Evolutionary conservation across 306 rosid species (phyloP), one percentile per base, ranked within the genome.

Genomic region (Adenanthera pavonina): DNA sequence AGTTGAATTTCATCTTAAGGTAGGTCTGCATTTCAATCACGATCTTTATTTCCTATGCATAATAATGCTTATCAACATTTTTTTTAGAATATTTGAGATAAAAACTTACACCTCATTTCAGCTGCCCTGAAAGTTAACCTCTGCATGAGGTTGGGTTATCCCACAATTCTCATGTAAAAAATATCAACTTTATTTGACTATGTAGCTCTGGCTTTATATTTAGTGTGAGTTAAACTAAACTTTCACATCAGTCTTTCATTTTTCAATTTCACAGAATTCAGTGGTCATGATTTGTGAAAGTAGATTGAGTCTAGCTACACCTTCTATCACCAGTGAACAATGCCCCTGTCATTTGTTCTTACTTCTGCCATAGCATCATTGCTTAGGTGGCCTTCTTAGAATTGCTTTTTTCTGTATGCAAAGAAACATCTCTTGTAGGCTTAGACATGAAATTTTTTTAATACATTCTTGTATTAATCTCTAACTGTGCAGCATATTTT

Each of bases 391-490:
- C 15, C 16, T 20, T 35, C 38, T 25, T 59, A 14, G 15, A 59
- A 30, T 10, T 59, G 38, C 15, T 35, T 59, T 59, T 20, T 59
- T 59, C 66, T 59, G 46, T 25, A 59, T 25, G 30, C 38, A 59
- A 20, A 25, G 66, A 10, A 15, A 59, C 66, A 59, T 59, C 5
- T 68, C 77, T 68, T 5, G 61, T 67, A 54, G 44, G 57, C 51
- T 43, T 56, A 5, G 36, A 47, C 14, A n/a, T 41, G n/a, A 47
- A 69, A 57, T 70, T 60, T 82, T 4, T 59, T 41, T 52, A 25
- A 16, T 34, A 34, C 35, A 54, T 78, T 78, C 72, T 73, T 2
- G 43, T 30, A 30, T 47, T 53, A 75, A 51, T 8, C 8, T 77
- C 36, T 77, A 15, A 7, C 12, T 35, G 11, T 81, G 16, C 57